Percentiles rank a stretch among this genome's conserved stretches.
Conservation (phyloP, 1,284 basidiomycete species). For the Tranzscheliella williamsii region DNA sequence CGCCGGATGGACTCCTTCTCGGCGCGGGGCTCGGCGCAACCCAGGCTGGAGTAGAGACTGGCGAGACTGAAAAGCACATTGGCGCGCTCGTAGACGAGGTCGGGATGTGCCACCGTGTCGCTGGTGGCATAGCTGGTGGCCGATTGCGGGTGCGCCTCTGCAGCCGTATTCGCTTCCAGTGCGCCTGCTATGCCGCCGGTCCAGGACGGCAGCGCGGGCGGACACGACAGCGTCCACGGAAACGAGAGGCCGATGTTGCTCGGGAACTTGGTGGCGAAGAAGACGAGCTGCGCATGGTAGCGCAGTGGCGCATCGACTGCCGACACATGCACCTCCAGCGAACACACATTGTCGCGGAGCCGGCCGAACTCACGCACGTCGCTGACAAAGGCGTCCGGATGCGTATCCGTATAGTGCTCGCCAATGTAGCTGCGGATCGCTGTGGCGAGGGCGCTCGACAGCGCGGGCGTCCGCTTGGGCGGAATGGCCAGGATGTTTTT, state of each 20-base stretch:
- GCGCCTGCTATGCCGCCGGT: conserved; percentile 27
- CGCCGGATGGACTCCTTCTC: conserved; percentile 55
- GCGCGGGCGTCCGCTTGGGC: conserved; percentile 35
- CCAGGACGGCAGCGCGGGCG: conserved; percentile 35
- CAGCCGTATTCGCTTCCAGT: conserved; percentile 30
- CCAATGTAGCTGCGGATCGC: conserved; percentile 73
- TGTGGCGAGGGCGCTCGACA: conserved; percentile 26
- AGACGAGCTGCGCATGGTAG: conserved; percentile 85
- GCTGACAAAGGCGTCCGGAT: conserved; percentile 82
- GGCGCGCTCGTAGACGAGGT: conserved; percentile 45
- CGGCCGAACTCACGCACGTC: conserved; percentile 76
- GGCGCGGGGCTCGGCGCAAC: conserved; percentile 34
- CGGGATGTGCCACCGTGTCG: conserved; percentile 41
- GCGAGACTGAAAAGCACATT: conserved; percentile 46
- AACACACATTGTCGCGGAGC: conserved; percentile 66
- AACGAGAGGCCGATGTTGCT: conserved; percentile 63
- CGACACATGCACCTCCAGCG: conserved; percentile 66
- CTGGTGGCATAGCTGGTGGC: conserved; percentile 27
- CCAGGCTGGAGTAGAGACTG: conserved; percentile 43
- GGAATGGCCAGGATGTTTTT: conserved; percentile 53
- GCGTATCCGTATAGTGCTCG: conserved; percentile 71
- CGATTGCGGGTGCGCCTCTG: conserved; percentile 17
- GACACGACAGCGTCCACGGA: conserved; percentile 48
- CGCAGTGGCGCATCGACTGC: conserved; percentile 56
- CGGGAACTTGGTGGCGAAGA: conserved; percentile 74